Evolutionary conservation across 2,329 filamentous ascomycete genomes (phyloP), one percentile per base, ranked within the genome.

Genomic region (Nothophoma quercina): DNA sequence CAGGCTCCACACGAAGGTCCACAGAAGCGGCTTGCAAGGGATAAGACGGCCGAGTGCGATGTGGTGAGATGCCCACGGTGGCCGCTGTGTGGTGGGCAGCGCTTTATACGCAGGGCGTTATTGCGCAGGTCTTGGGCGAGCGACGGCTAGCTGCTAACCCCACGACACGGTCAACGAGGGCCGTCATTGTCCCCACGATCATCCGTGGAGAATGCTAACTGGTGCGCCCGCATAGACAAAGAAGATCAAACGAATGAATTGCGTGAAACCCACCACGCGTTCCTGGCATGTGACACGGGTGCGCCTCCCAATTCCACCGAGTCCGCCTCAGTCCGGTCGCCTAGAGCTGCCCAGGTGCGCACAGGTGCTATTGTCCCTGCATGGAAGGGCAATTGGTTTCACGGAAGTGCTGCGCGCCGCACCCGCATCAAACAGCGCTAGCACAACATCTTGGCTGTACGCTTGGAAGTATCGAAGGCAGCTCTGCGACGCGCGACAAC

Each of bases 281-380:
- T 38, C 26, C 47, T 21, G 36, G 36, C 47, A 55, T 51, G 52
- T 55, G 52, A 55, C 52, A 39, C 40, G 45, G 51, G 33, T 48
- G 39, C 50, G 32, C 28, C 38, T 47, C 38, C 32, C 50, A 16
- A 36, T 41, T 43, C 26, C 38, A 38, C 50, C 43, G 43, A 53
- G 19, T 28, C 26, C 39, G 9, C 32, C 50, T 39, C 38, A 53
- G 19, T 28, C 26, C 39, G 9, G 12, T 33, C 50, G 50, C 43
- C 43, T 44, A 39, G 38, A 47, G 35, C 39, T 50, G 26, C 45
- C 51, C 42, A 40, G 28, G 19, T 15, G 33, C 21, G 15, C n/a
- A n/a, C n/a, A n/a, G n/a, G n/a, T n/a, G n/a, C n/a, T n/a, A n/a
- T n/a, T n/a, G 42, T 46, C 45, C 44, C 51, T 54, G 51, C 51